phyloP scores from a whole-genome alignment of 192 early-diverging fungal genomes.

The Coemansia sp. region DNA sequence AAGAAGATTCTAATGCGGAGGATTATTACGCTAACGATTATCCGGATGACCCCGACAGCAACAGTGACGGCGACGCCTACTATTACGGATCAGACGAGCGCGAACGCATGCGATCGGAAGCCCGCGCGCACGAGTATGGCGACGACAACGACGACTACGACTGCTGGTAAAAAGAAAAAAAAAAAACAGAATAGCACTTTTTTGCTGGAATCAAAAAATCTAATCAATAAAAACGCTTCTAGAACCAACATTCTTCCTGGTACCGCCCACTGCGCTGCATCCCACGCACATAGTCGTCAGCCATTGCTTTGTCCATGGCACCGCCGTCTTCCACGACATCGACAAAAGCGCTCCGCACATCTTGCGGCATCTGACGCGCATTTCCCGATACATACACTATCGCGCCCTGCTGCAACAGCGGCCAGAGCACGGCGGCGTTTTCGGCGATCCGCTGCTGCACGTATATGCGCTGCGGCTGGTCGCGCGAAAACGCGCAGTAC shows the following conservation, averaged over 20 bases:
- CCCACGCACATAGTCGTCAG: constrained; percentile 55
- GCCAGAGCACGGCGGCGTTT: constrained; percentile 54
- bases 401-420: constrained; percentile 59
- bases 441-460: constrained; percentile 38
- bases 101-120: background rate
- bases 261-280: constrained; percentile 70
- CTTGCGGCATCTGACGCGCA: constrained; percentile 15
- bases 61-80: constrained; percentile 20
- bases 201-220: no score
- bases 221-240: background rate
- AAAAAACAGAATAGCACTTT: background rate
- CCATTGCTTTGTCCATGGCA: constrained; percentile 35
- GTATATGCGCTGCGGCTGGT: constrained; percentile 57
- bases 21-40: constrained; percentile 81
- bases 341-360: constrained; percentile 16
- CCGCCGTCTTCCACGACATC: background rate
- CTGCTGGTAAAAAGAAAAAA: constrained; percentile 4
- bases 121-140: background rate
- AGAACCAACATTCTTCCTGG: constrained; percentile 86
- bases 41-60: constrained; percentile 63
- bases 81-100: constrained; percentile 38
- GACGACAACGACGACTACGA: background rate
- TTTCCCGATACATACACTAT: constrained; percentile 70
- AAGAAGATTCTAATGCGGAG: constrained; percentile 72
- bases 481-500: constrained; percentile 84